phyloP scores from a whole-genome alignment of 2,329 filamentous ascomycete genomes.

The Cladosporium sp. region DNA sequence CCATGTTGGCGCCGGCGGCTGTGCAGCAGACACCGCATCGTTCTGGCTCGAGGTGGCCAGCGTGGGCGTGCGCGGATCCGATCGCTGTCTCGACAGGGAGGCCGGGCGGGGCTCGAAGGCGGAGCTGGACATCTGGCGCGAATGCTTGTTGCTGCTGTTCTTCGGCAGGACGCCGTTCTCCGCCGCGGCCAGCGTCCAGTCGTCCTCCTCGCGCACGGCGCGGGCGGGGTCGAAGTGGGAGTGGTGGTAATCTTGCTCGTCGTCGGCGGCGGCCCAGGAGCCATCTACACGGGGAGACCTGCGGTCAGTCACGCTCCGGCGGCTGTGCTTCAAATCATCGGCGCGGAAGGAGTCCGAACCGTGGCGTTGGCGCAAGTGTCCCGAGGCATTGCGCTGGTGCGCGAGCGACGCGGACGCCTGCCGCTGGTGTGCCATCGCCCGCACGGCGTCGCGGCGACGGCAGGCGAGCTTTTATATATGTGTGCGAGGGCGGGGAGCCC shows the following conservation, averaged over 20 bases:
- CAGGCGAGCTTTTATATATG: neutral
- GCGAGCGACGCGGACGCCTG: constrained; percentile 8
- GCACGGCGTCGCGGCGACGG: neutral
- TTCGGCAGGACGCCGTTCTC: constrained; percentile 11
- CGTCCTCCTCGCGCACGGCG: constrained; percentile 8
- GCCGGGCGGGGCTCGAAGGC: neutral
- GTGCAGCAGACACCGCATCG: neutral
- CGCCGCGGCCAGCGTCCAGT: constrained; percentile 13
- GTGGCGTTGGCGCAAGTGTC: constrained; percentile 24
- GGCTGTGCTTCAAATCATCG: constrained; percentile 3
- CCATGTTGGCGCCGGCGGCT: constrained; percentile 32
- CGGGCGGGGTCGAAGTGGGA: neutral
- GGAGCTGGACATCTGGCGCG: neutral
- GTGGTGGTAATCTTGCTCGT: constrained; percentile 10
- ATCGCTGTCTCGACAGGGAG: constrained; percentile 2
- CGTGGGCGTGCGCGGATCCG: neutral
- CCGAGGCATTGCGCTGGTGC: constrained; percentile 14
- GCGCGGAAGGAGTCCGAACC: constrained; percentile 16
- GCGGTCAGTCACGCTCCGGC: constrained; percentile 7
- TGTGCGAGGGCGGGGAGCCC: neutral
- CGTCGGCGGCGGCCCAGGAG: constrained; percentile 11
- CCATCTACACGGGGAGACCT: constrained; percentile 4
- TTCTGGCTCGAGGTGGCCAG: constrained; percentile 1
- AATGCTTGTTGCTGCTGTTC: neutral
- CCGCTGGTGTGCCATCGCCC: constrained; percentile 17